phyloP scores from a whole-genome alignment of 106 monocot genomes.

The Phalaenopsis equestris region DNA sequence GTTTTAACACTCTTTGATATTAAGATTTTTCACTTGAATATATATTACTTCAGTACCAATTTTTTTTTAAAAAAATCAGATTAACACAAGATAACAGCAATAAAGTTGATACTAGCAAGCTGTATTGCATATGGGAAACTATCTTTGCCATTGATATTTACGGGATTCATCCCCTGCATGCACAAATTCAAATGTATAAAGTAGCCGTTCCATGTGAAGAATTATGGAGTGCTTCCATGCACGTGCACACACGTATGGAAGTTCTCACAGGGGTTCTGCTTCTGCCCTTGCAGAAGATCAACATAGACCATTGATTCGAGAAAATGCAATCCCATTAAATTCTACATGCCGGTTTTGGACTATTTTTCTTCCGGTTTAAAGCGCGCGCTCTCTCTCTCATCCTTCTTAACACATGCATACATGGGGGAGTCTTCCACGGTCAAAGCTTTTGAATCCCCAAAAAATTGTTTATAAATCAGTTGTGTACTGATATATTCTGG shows the following conservation, averaged over 20 bases:
- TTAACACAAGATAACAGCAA: too few species aligned
- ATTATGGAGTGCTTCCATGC: slow-evolving; percentile 6
- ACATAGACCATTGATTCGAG: slow-evolving; percentile 15
- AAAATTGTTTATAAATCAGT: background rate
- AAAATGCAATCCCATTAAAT: background rate
- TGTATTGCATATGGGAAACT: too few species aligned
- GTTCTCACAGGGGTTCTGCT: background rate
- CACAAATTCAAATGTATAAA: too few species aligned
- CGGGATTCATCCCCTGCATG: too few species aligned
- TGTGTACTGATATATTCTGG: slow-evolving; percentile 5
- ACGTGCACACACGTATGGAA: background rate
- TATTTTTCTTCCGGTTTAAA: too few species aligned
- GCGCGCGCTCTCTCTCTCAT: too few species aligned
- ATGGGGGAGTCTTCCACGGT: slow-evolving; percentile 13
- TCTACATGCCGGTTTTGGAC: background rate
- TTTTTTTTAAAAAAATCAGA: too few species aligned
- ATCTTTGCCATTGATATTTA: too few species aligned
- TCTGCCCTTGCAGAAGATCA: slow-evolving; percentile 10
- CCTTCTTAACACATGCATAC: background rate
- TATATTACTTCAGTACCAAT: too few species aligned
- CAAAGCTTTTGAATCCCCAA: slow-evolving; percentile 16
- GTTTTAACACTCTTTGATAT: too few species aligned
- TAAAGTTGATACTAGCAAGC: too few species aligned
- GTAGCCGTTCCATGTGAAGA: background rate
- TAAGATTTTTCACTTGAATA: too few species aligned